Conservation (phyloP, 768 basidiomycete species). For the Pleurotus eryngii region DNA sequence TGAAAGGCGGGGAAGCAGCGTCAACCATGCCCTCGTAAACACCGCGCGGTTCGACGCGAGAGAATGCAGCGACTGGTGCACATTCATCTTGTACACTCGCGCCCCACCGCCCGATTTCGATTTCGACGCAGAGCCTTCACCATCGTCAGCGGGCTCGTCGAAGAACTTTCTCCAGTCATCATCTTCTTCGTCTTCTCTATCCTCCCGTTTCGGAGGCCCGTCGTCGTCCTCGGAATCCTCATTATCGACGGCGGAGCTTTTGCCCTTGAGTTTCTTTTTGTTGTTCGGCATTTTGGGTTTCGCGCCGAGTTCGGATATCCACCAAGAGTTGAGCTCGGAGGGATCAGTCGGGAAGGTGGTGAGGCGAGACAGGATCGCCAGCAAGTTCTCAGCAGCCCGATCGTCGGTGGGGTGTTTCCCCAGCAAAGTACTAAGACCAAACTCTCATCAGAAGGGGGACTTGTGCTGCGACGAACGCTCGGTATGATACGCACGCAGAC, state of each 20-base stretch:
- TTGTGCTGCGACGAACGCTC: slow-evolving; percentile 6
- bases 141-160: slow-evolving; percentile 50
- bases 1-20: slow-evolving; percentile 60
- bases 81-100: slow-evolving; percentile 61
- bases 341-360: slow-evolving; percentile 71
- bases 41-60: slow-evolving; percentile 75
- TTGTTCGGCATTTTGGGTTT: slow-evolving; percentile 50
- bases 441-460: neutral
- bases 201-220: slow-evolving; percentile 22
- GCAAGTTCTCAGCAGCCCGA: slow-evolving; percentile 41
- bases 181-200: slow-evolving; percentile 32
- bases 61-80: slow-evolving; percentile 77
- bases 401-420: slow-evolving; percentile 25
- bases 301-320: slow-evolving; percentile 64
- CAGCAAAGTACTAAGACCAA: neutral
- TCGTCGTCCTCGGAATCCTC: slow-evolving; percentile 31
- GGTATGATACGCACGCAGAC: slow-evolving; percentile 50
- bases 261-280: slow-evolving; percentile 20
- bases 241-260: slow-evolving; percentile 27
- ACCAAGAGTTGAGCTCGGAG: slow-evolving; percentile 73
- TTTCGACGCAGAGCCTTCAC: slow-evolving; percentile 25
- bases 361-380: slow-evolving; percentile 65
- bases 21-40: slow-evolving; percentile 80
- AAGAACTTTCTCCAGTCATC: slow-evolving; percentile 86
- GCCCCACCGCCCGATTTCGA: slow-evolving; percentile 35